A percentile compares a stretch with the other conserved stretches of the same genome.
phyloP scores from a whole-genome alignment of 805 yeast genomes.

The Candida loeiensis region DNA sequence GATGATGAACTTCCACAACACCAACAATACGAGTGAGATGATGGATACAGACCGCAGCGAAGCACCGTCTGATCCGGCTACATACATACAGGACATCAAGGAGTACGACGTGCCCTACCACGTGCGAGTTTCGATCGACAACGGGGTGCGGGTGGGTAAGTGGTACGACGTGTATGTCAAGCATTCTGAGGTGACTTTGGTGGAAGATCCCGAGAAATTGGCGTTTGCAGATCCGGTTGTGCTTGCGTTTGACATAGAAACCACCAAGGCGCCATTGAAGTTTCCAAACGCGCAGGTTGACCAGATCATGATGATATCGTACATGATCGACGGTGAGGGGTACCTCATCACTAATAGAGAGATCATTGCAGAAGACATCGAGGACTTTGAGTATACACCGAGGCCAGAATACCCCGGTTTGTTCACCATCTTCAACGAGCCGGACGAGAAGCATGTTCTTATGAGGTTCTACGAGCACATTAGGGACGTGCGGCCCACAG shows the following conservation, averaged over 20 bases:
- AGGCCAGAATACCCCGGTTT: slow-evolving; percentile 91
- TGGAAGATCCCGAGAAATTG: slow-evolving; percentile 66
- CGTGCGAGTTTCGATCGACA: slow-evolving; percentile 93
- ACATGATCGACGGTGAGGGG: slow-evolving; percentile 98
- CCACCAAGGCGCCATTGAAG: slow-evolving; percentile 92
- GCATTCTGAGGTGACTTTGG: slow-evolving; percentile 51
- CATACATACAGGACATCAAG: slow-evolving; percentile 70
- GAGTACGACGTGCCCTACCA: slow-evolving; percentile 98
- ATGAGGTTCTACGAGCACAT: slow-evolving; percentile 85
- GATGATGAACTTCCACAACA: slow-evolving; percentile 44
- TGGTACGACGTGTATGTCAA: slow-evolving; percentile 83
- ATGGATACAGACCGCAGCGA: slow-evolving; percentile 29
- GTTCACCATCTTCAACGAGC: slow-evolving; percentile 87
- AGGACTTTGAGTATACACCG: slow-evolving; percentile 96
- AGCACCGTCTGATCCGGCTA: slow-evolving; percentile 49
- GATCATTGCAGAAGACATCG: slow-evolving; percentile 90
- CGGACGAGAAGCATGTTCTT: slow-evolving; percentile 72
- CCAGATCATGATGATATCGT: slow-evolving; percentile 97
- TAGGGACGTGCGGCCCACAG: slow-evolving; percentile 84
- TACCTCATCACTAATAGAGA: slow-evolving; percentile 90
- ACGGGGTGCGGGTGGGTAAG: slow-evolving; percentile 83
- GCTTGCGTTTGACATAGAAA: slow-evolving; percentile 94
- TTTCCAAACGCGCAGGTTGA: slow-evolving; percentile 91
- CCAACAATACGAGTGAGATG: slow-evolving; percentile 18
- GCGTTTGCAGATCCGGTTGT: slow-evolving; percentile 98